Evolutionary conservation across 176 grass and related monocot genomes (phyloP).

Genomic region (Alloteropsis semialata): DNA sequence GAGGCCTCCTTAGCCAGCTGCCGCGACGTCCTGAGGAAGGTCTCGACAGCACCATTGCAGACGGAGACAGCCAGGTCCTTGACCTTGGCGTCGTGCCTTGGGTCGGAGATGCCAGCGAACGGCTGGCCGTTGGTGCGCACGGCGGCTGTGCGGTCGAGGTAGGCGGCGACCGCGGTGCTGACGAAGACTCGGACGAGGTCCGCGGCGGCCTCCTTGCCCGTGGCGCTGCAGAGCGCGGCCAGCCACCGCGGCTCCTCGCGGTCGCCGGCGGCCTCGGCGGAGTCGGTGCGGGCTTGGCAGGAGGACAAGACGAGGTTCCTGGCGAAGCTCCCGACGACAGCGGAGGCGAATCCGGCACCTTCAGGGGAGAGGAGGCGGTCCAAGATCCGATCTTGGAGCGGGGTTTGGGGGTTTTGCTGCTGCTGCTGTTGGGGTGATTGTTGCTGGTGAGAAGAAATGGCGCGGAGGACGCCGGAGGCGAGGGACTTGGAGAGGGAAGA

Average conservation of each 20-base stretch:
- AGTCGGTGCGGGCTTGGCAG: neutral
- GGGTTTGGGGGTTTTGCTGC: slow-evolving; percentile 1
- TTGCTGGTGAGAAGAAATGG: slow-evolving; percentile 24
- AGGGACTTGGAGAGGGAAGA: slow-evolving; percentile 35
- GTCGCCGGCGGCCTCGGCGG: neutral
- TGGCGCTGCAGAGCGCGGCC: slow-evolving; percentile 46
- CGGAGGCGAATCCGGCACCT: slow-evolving; percentile 67
- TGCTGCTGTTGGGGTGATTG: neutral
- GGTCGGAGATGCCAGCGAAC: slow-evolving; percentile 43
- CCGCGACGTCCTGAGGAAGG: slow-evolving; percentile 69
- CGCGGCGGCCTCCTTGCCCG: slow-evolving; percentile 61
- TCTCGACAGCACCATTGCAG: slow-evolving; percentile 83
- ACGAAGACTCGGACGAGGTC: slow-evolving; percentile 72
- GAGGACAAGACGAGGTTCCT: slow-evolving; percentile 62
- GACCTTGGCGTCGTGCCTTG: slow-evolving; percentile 66
- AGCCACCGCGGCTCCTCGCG: slow-evolving; percentile 50
- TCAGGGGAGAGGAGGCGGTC: slow-evolving; percentile 63
- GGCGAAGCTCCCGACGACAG: slow-evolving; percentile 66
- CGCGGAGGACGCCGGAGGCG: slow-evolving; percentile 30
- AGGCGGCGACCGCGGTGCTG: slow-evolving; percentile 61
- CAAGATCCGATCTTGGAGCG: slow-evolving; percentile 58
- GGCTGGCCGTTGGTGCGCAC: slow-evolving; percentile 34
- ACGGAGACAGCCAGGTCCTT: slow-evolving; percentile 80
- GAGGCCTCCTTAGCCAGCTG: slow-evolving; percentile 42
- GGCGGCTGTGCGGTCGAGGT: slow-evolving; percentile 51